Evolutionary conservation across 2,329 filamentous ascomycete genomes (phyloP).

Genomic region (Pseudogymnoascus sp.): DNA sequence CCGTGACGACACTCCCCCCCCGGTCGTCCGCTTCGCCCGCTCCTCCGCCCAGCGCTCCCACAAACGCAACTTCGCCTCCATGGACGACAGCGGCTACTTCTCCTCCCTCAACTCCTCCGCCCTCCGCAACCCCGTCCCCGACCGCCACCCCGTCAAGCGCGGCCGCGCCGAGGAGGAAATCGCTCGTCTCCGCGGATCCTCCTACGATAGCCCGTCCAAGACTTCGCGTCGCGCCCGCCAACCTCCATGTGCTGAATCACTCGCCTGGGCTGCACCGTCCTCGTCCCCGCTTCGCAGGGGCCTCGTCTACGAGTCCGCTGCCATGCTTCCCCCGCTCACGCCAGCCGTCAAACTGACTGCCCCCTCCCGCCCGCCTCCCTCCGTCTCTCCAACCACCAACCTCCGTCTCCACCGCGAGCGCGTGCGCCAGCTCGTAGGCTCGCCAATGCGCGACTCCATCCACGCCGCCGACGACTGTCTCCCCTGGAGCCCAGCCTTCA

Average conservation of each 20-base stretch:
- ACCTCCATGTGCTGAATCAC: constrained; percentile 28
- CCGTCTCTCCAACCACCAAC: constrained; percentile 88
- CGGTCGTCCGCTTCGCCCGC: constrained; percentile 50
- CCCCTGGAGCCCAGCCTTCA: constrained; percentile 62
- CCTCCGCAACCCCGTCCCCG: constrained; percentile 71
- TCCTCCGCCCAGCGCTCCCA: constrained; percentile 57
- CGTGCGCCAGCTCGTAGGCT: constrained; percentile 74
- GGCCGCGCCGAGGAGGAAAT: constrained; percentile 95
- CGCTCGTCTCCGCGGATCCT: constrained; percentile 82
- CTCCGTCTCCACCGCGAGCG: constrained; percentile 79
- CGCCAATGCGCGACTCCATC: constrained; percentile 52
- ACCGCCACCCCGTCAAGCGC: constrained; percentile 73
- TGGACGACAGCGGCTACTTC: constrained; percentile 94
- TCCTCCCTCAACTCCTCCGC: constrained; percentile 91
- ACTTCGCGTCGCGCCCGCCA: constrained; percentile 34
- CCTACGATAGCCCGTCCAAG: constrained; percentile 84
- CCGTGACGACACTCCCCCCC: constrained; percentile 69
- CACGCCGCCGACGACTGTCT: constrained; percentile 45
- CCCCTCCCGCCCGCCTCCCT: constrained; percentile 52
- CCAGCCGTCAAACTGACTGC: constrained; percentile 75
- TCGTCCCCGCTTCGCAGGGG: constrained; percentile 59
- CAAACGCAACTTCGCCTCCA: constrained; percentile 69
- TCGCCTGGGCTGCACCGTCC: constrained; percentile 40
- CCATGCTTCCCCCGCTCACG: constrained; percentile 70
- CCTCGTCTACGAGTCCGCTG: constrained; percentile 40